Evolutionary conservation across 2,329 filamentous ascomycete genomes (phyloP), one percentile per base, ranked within the genome.

Genomic region (Exophiala dermatitidis): DNA sequence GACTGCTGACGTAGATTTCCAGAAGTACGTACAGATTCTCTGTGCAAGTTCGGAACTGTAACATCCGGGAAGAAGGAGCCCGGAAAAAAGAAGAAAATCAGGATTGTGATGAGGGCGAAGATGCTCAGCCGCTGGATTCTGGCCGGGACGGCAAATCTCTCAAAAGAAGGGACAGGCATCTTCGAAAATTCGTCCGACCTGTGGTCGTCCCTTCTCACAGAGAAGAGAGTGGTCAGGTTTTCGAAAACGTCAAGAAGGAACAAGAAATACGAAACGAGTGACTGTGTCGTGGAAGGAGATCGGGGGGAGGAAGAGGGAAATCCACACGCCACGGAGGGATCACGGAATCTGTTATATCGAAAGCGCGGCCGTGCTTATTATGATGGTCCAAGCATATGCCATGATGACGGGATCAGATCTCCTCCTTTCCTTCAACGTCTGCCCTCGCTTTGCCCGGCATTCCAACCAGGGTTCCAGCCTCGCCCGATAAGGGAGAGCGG

Each of bases 41-140:
- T 50, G 28, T 56, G 48, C 5, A 52, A 41, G 26, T 34, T 46
- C 9, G 50, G 42, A 12, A 54, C 50, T 26, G 46, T 30, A 9
- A 50, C 47, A 5, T 46, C 44, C 2, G 56, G 44, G 34, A 59
- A 56, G 12, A 56, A 48, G 10, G 56, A 54, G 10, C 42, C 53
- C 36, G 56, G 50, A 48, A 59, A 55, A 29, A 59, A 54, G n/a
- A 56, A 31, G 12, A 59, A 37, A 19, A 56, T 41, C 12, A 56
- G 28, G 28, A 59, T 44, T 5, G 53, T 54, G 10, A 34, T 42
- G 19, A 59, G 3, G 38, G 52, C 56, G 40, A 59, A 54, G 8
- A 59, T 12, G 36, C 50, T 47, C 31, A 54, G 40, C 45, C 56
- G 48, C 38, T 59, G 56, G 30, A 59, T 52, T 37, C 53, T 53